Evolutionary conservation across 2,329 filamentous ascomycete genomes (phyloP).

Genomic region (Curvularia sp.): DNA sequence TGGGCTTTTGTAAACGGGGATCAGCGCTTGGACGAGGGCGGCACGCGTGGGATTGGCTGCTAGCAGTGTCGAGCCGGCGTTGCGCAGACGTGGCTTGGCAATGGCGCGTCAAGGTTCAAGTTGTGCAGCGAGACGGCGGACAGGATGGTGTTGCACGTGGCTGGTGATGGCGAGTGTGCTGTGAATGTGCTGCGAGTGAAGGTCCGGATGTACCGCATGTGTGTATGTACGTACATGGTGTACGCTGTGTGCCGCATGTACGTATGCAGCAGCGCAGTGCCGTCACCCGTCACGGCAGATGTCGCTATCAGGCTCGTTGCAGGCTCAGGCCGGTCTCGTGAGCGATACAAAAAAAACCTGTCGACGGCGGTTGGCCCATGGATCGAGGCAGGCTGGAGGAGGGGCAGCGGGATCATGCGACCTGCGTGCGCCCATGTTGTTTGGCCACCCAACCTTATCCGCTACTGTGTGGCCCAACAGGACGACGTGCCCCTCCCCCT

Average conservation of each 20-base stretch:
- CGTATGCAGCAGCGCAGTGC: too few relatives aligned
- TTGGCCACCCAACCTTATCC: slow-evolving; percentile 25
- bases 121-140: slow-evolving; percentile 36
- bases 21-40: slow-evolving; percentile 33
- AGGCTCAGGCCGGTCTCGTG: slow-evolving; percentile 30
- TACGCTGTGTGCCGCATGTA: too few relatives aligned
- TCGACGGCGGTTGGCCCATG: slow-evolving; percentile 27
- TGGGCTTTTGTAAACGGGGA: slow-evolving; percentile 37
- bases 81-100: slow-evolving; percentile 34
- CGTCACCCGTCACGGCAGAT: background rate
- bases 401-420: slow-evolving; percentile 40
- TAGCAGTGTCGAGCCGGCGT: slow-evolving; percentile 34
- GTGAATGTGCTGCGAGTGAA: background rate
- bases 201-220: too few relatives aligned
- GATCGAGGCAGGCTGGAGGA: slow-evolving; percentile 24
- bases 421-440: slow-evolving; percentile 24
- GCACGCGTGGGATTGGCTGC: slow-evolving; percentile 28
- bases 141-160: slow-evolving; percentile 6
- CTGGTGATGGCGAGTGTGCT: background rate
- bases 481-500: background rate
- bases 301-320: background rate
- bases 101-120: slow-evolving; percentile 20
- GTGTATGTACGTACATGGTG: too few relatives aligned
- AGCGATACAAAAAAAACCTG: slow-evolving; percentile 12
- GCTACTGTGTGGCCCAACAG: slow-evolving; percentile 1